Percentiles rank a stretch among this genome's conserved stretches.
phyloP scores from a whole-genome alignment of 2,329 filamentous ascomycete species.

The Ophiostoma fasciatum region DNA sequence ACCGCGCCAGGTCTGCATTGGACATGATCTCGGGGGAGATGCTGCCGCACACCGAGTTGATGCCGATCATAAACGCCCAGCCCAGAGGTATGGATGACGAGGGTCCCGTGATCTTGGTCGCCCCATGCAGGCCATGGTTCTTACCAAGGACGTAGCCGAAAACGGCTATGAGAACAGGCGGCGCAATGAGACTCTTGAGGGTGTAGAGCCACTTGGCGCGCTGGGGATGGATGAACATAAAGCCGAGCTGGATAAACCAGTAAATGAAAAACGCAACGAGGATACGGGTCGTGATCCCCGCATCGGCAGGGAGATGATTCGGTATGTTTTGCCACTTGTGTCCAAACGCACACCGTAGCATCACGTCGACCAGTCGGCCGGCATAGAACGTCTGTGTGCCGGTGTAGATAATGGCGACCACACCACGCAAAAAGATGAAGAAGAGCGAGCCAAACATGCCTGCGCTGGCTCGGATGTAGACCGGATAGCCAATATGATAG shows the following conservation, averaged over 20 bases:
- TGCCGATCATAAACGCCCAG: constrained; percentile 15
- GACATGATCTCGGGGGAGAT: constrained; percentile 6
- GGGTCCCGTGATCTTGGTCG: constrained; percentile 23
- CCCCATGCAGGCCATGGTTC: constrained; percentile 23
- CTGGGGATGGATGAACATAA: constrained; percentile 17
- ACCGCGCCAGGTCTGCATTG: constrained; percentile 6
- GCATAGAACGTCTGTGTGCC: constrained; percentile 10
- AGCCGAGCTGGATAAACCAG: constrained; percentile 22
- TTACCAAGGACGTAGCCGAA: constrained; percentile 19
- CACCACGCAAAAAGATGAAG: constrained; percentile 8
- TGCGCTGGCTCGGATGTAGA: constrained; percentile 2
- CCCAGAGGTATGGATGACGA: constrained; percentile 15
- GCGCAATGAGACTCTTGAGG: constrained; percentile 3
- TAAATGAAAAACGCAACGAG: constrained; percentile 24
- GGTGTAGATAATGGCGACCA: constrained; percentile 11
- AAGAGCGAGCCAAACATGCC: constrained; percentile 10
- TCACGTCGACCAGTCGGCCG: constrained; percentile 6
- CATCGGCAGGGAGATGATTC: constrained; percentile 19
- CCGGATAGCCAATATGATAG: constrained; percentile 10
- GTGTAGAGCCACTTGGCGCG: constrained; percentile 5
- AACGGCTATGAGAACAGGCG: constrained; percentile 11
- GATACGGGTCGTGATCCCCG: constrained; percentile 18
- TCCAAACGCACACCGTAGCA: constrained; percentile 10
- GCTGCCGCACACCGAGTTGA: constrained; percentile 19
- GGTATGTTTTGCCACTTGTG: constrained; percentile 7